Conservation (phyloP, 2,329 filamentous ascomycete genomes). For the Hymenoscyphus albidus region DNA sequence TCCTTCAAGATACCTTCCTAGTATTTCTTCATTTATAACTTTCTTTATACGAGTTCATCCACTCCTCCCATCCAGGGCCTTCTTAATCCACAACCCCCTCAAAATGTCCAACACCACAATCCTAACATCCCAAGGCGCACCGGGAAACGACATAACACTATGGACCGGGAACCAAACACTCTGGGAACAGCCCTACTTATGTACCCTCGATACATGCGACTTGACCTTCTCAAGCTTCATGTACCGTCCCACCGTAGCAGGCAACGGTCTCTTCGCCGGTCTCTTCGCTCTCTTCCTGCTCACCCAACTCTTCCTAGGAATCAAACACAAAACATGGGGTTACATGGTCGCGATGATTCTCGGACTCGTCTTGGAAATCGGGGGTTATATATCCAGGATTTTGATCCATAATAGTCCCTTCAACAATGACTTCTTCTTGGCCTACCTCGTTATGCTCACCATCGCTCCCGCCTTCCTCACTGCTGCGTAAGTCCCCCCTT, state of each 20-base stretch:
- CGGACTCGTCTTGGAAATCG: constrained; percentile 48
- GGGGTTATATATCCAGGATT: constrained; percentile 52
- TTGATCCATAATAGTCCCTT: constrained; percentile 52
- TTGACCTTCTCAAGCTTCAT: constrained; percentile 52
- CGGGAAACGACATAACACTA: constrained; percentile 8
- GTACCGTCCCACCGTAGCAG: constrained; percentile 53
- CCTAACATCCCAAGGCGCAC: neutral
- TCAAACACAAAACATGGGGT: constrained; percentile 52
- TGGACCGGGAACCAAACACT: constrained; percentile 29
- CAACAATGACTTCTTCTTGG: constrained; percentile 50
- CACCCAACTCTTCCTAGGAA: constrained; percentile 43
- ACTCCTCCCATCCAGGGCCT: neutral
- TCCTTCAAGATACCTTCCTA: neutral
- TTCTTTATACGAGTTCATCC: neutral
- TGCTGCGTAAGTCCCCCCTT: constrained; percentile 39
- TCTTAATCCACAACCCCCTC: neutral
- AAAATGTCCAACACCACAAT: constrained; percentile 24
- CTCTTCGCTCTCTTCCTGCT: constrained; percentile 46
- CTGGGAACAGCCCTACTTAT: constrained; percentile 21
- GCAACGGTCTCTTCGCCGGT: constrained; percentile 51
- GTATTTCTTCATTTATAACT: neutral
- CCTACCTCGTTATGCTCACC: constrained; percentile 53
- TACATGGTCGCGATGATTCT: constrained; percentile 48
- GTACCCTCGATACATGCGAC: constrained; percentile 40
- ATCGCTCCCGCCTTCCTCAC: constrained; percentile 48